Evolutionary conservation across 306 rosid genomes (phyloP).

Genomic region (Gastrolobium villosum): DNA sequence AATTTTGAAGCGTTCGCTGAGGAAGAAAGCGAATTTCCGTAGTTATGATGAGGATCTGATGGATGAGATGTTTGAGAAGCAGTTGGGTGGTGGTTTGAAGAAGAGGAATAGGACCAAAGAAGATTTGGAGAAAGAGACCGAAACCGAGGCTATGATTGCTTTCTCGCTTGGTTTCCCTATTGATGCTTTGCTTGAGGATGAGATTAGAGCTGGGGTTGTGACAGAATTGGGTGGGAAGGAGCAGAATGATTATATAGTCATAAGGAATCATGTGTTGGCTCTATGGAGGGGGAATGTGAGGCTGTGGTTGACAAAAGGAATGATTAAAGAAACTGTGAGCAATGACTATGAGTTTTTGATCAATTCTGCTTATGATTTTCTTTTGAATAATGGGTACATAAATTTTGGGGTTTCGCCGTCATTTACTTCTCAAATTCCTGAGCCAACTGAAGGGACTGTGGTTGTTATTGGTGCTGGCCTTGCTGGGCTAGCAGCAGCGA

Average conservation of each 20-base stretch:
- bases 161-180: slow-evolving; percentile 87
- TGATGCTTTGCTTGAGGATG: slow-evolving; percentile 84
- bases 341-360: slow-evolving; percentile 79
- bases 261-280: slow-evolving; percentile 91
- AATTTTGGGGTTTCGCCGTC: slow-evolving; percentile 89
- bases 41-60: slow-evolving; percentile 81
- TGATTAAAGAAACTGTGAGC: slow-evolving; percentile 82
- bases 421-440: slow-evolving; percentile 68
- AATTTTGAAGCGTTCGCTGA: slow-evolving; percentile 63
- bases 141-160: slow-evolving; percentile 95
- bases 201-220: slow-evolving; percentile 84
- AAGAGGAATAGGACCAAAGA: slow-evolving; percentile 63
- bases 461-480: slow-evolving; percentile 91
- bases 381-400: slow-evolving; percentile 80
- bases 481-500: slow-evolving; percentile 92
- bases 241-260: slow-evolving; percentile 91
- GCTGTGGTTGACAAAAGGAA: slow-evolving; percentile 80
- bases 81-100: slow-evolving; percentile 70
- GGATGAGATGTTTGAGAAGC: slow-evolving; percentile 82
- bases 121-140: slow-evolving; percentile 91
- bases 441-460: slow-evolving; percentile 75
- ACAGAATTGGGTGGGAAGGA: slow-evolving; percentile 82
- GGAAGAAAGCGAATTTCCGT: slow-evolving; percentile 69
- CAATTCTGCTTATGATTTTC: slow-evolving; percentile 82
- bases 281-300: slow-evolving; percentile 88